Conservation (phyloP, 306 rosid genomes). For the Oemleria cerasiformis region DNA sequence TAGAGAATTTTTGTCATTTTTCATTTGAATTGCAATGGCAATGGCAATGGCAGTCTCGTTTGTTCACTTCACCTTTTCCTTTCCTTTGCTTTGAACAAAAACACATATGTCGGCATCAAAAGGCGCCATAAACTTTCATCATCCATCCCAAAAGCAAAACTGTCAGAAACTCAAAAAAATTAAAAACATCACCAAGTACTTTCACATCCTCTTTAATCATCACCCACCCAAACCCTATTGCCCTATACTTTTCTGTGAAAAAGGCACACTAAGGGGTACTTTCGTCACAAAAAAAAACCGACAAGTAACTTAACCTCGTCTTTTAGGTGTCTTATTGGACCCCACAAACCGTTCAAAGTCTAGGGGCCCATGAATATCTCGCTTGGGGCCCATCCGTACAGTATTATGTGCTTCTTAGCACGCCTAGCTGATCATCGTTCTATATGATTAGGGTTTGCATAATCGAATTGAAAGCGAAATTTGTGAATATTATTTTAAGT, state of each 20-base stretch:
- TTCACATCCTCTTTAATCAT: slow-evolving; percentile 26
- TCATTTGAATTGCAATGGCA: slow-evolving; percentile 9
- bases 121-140: slow-evolving; percentile 45
- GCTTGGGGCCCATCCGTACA: slow-evolving; percentile 43
- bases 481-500: slow-evolving; percentile 16
- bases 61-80: slow-evolving; percentile 10
- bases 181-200: slow-evolving; percentile 1
- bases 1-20: slow-evolving; percentile 24
- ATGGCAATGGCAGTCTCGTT: slow-evolving; percentile 25
- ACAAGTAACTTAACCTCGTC: slow-evolving; percentile 28
- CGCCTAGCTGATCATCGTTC: slow-evolving; percentile 2
- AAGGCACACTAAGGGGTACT: slow-evolving; percentile 5
- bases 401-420: slow-evolving; percentile 22
- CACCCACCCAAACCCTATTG: slow-evolving; percentile 19
- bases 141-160: slow-evolving; percentile 40
- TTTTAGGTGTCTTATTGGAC: slow-evolving; percentile 42
- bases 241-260: not conserved
- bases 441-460: not conserved
- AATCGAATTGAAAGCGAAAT: slow-evolving; percentile 18
- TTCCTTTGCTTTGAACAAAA: slow-evolving; percentile 18
- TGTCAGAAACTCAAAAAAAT: slow-evolving; percentile 31
- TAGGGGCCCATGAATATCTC: slow-evolving; percentile 31
- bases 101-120: slow-evolving; percentile 39
- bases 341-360: slow-evolving; percentile 31
- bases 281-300: slow-evolving; percentile 3